Evolutionary conservation across 257 asterid species (phyloP).

Genomic region (Echites panduratus): DNA sequence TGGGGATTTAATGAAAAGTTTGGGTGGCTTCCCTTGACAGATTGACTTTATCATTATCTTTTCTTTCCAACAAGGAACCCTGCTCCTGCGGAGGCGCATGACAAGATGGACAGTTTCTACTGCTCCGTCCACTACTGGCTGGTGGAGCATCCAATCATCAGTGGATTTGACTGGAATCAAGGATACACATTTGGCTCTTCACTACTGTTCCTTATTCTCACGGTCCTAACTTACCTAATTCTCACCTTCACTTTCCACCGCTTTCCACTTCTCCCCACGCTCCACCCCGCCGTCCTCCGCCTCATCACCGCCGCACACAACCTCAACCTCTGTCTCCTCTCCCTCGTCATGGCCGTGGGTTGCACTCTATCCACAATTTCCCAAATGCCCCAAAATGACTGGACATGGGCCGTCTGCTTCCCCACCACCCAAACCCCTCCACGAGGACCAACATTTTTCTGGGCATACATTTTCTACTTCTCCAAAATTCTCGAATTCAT

Average conservation of each 20-base stretch:
- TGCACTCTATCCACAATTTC: slow-evolving; percentile 61
- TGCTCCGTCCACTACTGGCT: slow-evolving; percentile 47
- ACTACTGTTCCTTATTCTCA: slow-evolving; percentile 41
- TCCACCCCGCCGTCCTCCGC: slow-evolving; percentile 57
- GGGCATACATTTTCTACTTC: slow-evolving; percentile 85
- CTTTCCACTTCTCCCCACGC: slow-evolving; percentile 29
- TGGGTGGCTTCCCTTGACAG: not conserved
- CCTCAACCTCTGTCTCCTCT: slow-evolving; percentile 66
- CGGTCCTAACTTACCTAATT: slow-evolving; percentile 56
- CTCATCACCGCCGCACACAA: slow-evolving; percentile 66
- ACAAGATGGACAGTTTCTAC: slow-evolving; percentile 40
- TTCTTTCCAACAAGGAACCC: no score
- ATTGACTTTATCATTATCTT: no score
- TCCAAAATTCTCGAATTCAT: slow-evolving; percentile 77
- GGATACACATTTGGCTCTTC: slow-evolving; percentile 56
- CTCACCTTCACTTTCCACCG: slow-evolving; percentile 53
- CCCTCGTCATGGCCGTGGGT: slow-evolving; percentile 68
- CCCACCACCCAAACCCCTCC: slow-evolving; percentile 52
- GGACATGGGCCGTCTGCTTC: slow-evolving; percentile 75
- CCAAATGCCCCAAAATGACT: slow-evolving; percentile 47
- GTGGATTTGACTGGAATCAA: slow-evolving; percentile 63
- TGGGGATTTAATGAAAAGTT: not conserved
- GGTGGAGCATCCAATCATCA: slow-evolving; percentile 56
- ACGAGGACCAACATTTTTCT: slow-evolving; percentile 70
- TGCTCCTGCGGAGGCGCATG: slow-evolving; percentile 40